Evolutionary conservation across 139 green algal genomes (phyloP), one percentile per base, ranked within the genome.

Genomic region (Micractinium conductrix): DNA sequence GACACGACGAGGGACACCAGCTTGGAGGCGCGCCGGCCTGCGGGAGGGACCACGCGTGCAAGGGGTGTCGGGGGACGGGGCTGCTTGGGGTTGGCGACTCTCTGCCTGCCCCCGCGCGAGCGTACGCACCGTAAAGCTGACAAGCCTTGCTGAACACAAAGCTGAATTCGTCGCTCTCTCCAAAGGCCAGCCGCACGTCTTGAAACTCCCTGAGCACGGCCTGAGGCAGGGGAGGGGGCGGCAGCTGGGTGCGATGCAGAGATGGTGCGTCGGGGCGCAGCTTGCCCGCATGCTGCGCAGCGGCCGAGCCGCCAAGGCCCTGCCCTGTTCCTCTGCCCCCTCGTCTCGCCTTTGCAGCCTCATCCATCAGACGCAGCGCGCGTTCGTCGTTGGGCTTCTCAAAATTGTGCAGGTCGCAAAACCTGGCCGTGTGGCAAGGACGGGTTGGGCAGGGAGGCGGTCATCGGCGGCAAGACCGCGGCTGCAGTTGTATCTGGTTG

Each of bases 151-250:
- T 78, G 26, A 98, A 85, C 2, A 97, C 91, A 73, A 98, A 98
- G 84, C 93, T 97, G 90, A 95, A 97, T 85, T 98, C 95, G 84
- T 98, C 95, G 72, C 93, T 97, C 76, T 97, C 90, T 0, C 95
- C 95, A 90, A 92, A 98, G 16, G 91, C 95, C 0, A 98, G 73
- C 0, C 90, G 85, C 3, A 97, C 90, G 62, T 98, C 95, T 33
- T 86, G 70, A 63, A 96, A 97, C 79, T 94, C 90, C 0, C 73
- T 67, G 86, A 97, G 87, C 30, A 97, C 93, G 33, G 87, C 89
- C 92, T 93, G 86, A 38, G 5, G 62, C 62, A 35, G n/a, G 16
- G 53, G 14, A 55, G 40, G 26, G 8, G 26, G 69, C 40, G n/a
- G n/a, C n/a, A 37, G 5, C 68, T 14, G 19, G 24, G 60, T 69